Conservation (phyloP, 768 basidiomycete genomes). For the Amanita brunnescens region DNA sequence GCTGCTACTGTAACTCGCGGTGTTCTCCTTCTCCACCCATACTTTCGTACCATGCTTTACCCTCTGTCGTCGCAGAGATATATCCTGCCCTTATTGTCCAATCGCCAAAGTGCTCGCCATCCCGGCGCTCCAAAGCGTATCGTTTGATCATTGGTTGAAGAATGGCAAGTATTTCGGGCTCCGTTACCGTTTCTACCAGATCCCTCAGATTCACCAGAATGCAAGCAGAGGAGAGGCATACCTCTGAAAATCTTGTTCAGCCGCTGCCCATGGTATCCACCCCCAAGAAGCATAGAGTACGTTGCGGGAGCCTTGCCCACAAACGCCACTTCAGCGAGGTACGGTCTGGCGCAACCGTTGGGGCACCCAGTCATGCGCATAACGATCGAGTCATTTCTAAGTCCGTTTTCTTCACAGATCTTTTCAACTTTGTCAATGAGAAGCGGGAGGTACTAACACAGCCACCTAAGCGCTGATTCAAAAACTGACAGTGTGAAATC, state of each 20-base stretch:
- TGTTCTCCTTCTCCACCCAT: constrained; percentile 69
- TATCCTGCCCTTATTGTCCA: constrained; percentile 90
- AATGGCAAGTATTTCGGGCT: constrained; percentile 46
- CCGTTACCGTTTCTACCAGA: not conserved
- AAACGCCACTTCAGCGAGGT: constrained; percentile 92
- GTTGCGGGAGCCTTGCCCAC: constrained; percentile 92
- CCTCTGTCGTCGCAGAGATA: constrained; percentile 77
- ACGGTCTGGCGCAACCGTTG: constrained; percentile 90
- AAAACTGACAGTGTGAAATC: not conserved
- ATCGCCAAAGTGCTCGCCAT: constrained; percentile 93
- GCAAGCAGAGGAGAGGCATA: constrained; percentile 17
- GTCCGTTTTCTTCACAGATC: constrained; percentile 87
- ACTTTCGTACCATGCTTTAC: constrained; percentile 80
- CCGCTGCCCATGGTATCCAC: constrained; percentile 89
- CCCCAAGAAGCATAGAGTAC: constrained; percentile 93
- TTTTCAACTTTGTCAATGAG: constrained; percentile 92
- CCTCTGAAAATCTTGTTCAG: constrained; percentile 95
- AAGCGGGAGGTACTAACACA: constrained; percentile 73
- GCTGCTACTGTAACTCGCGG: not conserved
- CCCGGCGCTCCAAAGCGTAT: constrained; percentile 78
- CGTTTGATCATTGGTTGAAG: constrained; percentile 89
- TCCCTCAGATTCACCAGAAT: not conserved
- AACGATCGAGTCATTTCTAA: constrained; percentile 89
- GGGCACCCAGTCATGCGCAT: constrained; percentile 99
- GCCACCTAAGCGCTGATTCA: constrained; percentile 1